A percentile compares a stretch with the other conserved stretches of the same genome.
Evolutionary conservation across 2,329 filamentous ascomycete species (phyloP).

Genomic region (Talaromyces piceae): DNA sequence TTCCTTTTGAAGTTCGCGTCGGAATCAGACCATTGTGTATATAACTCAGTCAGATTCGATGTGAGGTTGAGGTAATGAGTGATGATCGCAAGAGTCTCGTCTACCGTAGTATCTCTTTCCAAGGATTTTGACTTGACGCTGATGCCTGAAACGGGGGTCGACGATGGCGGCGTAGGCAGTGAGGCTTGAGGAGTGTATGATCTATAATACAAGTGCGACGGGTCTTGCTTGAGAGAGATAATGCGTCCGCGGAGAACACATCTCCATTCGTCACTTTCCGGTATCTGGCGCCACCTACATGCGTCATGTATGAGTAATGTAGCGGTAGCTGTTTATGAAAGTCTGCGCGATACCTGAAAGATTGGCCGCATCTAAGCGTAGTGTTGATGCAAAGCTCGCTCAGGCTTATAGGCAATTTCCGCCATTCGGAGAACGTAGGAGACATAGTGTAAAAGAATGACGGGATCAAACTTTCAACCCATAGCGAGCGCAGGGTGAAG

Average conservation of each 20-base stretch:
- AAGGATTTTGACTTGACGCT: conserved; percentile 21
- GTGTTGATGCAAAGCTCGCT: conserved; percentile 91
- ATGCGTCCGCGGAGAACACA: conserved; percentile 82
- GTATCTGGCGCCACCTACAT: conserved; percentile 68
- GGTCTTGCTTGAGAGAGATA: conserved; percentile 75
- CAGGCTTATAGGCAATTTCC: conserved; percentile 72
- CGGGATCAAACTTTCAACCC: conserved; percentile 6
- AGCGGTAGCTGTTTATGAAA: no score
- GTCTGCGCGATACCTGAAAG: no score
- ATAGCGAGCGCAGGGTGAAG: neutral
- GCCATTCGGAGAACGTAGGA: conserved; percentile 65
- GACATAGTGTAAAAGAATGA: conserved; percentile 23
- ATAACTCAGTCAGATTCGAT: conserved; percentile 67
- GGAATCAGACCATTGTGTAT: conserved; percentile 75
- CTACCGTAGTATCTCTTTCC: conserved; percentile 32
- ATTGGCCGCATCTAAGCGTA: conserved; percentile 88
- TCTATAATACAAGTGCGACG: conserved; percentile 69
- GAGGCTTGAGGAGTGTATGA: conserved; percentile 48
- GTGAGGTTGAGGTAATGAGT: conserved; percentile 80
- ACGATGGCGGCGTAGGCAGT: conserved; percentile 22
- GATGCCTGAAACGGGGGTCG: conserved; percentile 30
- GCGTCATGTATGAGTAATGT: conserved; percentile 1
- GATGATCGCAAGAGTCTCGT: conserved; percentile 68
- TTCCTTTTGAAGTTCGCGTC: conserved; percentile 86
- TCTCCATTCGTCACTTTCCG: conserved; percentile 75